A percentile compares a stretch with the other conserved stretches of the same genome.
These are phyloP conservation scores for Westerdykella ornata DNA, from an alignment of 2,329 filamentous ascomycete species.

Conservation along the genomic window DNA sequence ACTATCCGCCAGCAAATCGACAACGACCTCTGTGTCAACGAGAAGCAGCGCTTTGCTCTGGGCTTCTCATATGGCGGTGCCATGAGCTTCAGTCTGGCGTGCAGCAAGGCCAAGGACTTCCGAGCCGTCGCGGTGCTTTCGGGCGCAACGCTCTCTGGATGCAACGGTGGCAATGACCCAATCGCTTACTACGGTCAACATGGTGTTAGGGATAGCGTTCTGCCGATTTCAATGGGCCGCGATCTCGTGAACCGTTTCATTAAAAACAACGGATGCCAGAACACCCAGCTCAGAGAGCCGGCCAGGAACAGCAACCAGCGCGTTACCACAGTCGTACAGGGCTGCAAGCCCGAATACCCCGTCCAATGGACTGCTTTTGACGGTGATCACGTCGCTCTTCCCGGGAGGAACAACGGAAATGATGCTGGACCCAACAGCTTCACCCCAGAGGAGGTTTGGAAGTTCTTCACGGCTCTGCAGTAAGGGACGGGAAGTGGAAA, in stretches of 20 bases:
- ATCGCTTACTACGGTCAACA: conserved; percentile 37
- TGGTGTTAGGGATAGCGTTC: conserved; percentile 31
- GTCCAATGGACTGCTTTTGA: conserved; percentile 28
- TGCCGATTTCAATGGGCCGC: conserved; percentile 26
- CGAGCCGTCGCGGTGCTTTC: conserved; percentile 30
- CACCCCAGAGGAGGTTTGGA: conserved; percentile 23
- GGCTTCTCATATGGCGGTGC: conserved; percentile 41
- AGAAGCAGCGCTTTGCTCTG: conserved; percentile 36
- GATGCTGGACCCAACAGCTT: conserved; percentile 3
- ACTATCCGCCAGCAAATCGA: conserved; percentile 34
- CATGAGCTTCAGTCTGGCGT: conserved; percentile 34
- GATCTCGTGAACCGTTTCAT: conserved; percentile 33
- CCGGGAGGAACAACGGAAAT: background rate
- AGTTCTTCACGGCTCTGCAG: conserved; percentile 17
- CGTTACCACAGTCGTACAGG: conserved; percentile 1
- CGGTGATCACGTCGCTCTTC: conserved; percentile 16
- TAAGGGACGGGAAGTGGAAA: background rate
- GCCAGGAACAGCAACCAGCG: conserved; percentile 2
- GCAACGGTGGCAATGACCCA: conserved; percentile 28
- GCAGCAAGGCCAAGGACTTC: conserved; percentile 35
- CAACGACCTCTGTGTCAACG: conserved; percentile 38
- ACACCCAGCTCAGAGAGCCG: conserved; percentile 10
- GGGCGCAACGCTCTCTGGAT: conserved; percentile 4
- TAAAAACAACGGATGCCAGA: conserved; percentile 29
- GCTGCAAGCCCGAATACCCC: conserved; percentile 22